Conservation (phyloP, 768 basidiomycete species). For the Candolleomyces efflorescens region DNA sequence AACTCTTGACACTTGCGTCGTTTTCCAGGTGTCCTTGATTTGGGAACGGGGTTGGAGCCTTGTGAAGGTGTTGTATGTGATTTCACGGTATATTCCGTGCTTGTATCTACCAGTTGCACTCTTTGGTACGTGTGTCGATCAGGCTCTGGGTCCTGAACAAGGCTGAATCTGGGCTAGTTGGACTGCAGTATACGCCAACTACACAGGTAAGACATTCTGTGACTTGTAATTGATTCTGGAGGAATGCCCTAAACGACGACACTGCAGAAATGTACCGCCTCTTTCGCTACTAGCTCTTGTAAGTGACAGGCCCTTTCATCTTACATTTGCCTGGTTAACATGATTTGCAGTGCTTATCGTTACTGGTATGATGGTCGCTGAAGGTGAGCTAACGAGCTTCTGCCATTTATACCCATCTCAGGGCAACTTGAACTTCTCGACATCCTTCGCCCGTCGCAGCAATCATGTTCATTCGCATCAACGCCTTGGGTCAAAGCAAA, state of each 20-base stretch:
- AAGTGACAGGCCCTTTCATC: neutral
- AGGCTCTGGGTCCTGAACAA: too few species aligned
- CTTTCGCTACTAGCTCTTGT: neutral
- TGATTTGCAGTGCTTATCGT: neutral
- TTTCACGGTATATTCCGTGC: constrained; percentile 1
- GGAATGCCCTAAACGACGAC: too few species aligned
- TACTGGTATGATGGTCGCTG: constrained; percentile 2
- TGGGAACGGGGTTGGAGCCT: neutral
- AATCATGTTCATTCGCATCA: constrained; percentile 2
- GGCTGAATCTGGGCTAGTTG: neutral
- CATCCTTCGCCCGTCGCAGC: neutral
- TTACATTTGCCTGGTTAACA: neutral
- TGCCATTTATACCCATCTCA: too few species aligned
- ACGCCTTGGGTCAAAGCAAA: constrained; percentile 1
- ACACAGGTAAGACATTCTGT: neutral
- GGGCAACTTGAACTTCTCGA: too few species aligned
- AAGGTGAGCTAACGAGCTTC: neutral
- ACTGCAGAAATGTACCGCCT: neutral
- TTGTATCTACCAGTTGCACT: neutral
- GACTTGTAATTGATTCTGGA: too few species aligned
- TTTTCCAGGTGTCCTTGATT: neutral
- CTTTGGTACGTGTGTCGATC: neutral
- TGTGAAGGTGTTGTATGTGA: neutral
- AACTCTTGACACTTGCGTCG: neutral
- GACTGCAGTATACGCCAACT: neutral